Base-by-base conservation (phyloP, 2,329 filamentous ascomycete genomes). In the Rhinocladiella mackenziei region DNA sequence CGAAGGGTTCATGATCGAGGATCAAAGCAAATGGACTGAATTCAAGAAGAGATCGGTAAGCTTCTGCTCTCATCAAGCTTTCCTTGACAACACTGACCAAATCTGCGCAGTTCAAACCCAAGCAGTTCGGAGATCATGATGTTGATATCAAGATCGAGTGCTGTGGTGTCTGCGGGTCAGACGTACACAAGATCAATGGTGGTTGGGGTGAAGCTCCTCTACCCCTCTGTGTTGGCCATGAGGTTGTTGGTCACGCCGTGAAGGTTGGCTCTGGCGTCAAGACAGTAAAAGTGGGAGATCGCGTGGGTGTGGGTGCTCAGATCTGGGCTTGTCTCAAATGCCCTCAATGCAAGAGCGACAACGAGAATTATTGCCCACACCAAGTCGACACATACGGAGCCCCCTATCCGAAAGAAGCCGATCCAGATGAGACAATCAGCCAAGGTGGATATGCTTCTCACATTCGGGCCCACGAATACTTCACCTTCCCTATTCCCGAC, bases 141-240 rank as follows among this genome's bases (percentile, higher is more conserved):
- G 80, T 95, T 58, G 88, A 94, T 63, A 79, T 95, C 67, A 84
- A 89, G 72, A 83, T 95, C 59, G 81, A 89, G 55, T 82, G 78
- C 62, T 91, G 86, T 60, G 85, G 86, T 60, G 75, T 88, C 40
- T 88, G 84, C 63, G 79, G 82, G 56, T 83, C 78, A 55, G 83
- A 88, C 60, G 71, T 84, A 35, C 83, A 86, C 67, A 86, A 80
- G 48, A 75, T 86, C 61, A 79, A 65, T 58, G 80, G 81, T 51
- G 72, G 72, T 35, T 75, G 72, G 72, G 72, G 73, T 32, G 64
- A 68, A 10, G 66, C 72, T 46, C 67, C 70, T 40, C 72, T 74
- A 55, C 74, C 74, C 14, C 64, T 75, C 39, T 74, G 71, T 53
- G 71, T 74, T 30, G 74, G 74, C 31, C 73, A 76, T 50, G 83